Evolutionary conservation across 2,329 filamentous ascomycete species (phyloP), one percentile per base, ranked within the genome.

Genomic region (Cordyceps javanica): DNA sequence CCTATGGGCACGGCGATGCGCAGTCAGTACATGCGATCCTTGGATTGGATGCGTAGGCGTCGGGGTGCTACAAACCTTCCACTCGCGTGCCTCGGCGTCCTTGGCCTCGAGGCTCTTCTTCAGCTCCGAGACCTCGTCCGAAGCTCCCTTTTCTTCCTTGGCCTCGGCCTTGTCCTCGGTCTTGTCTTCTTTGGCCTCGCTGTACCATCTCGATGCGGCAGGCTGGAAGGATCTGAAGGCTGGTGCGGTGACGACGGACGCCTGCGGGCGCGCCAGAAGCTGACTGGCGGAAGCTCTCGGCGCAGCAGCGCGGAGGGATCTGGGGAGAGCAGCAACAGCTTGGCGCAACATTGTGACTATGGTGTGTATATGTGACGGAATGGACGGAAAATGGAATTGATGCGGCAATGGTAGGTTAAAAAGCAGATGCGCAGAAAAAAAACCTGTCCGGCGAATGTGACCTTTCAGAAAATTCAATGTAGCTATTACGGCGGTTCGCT

Each of bases 21-120:
- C 46, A 25, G 26, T 32, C 41, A 48, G 48, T 50, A 26, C 8
- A n/a, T 32, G 28, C 21, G 2, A 14, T 16, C 7, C 16, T 36
- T 34, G 16, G 19, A 28, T 38, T 13, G 32, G 11, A 21, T 13
- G 16, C 5, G 28, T 14, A 3, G 11, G 16, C 48, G 8, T 38
- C 42, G 36, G 34, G 21, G 46, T 36, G 50, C 41, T 55, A 70
- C 79, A 48, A 66, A 96, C 93, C 86, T 97, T 97, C 74, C 95
- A 82, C 50, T 97, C 91, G 61, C 89, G 70, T 51, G 71, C 75
- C 66, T 81, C 78, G 62, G 75, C 73, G 32, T 80, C 75, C 70
- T 81, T 82, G 62, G 75, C 68, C 68, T 81, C 78, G 48, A 82
- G 69, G 60, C 75, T 70, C 68, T 80, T 81, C 72, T 79, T 80